These are phyloP conservation scores for Erysiphe neolycopersici DNA, from an alignment of 2,329 filamentous ascomycete genomes.

Conservation along the genomic window DNA sequence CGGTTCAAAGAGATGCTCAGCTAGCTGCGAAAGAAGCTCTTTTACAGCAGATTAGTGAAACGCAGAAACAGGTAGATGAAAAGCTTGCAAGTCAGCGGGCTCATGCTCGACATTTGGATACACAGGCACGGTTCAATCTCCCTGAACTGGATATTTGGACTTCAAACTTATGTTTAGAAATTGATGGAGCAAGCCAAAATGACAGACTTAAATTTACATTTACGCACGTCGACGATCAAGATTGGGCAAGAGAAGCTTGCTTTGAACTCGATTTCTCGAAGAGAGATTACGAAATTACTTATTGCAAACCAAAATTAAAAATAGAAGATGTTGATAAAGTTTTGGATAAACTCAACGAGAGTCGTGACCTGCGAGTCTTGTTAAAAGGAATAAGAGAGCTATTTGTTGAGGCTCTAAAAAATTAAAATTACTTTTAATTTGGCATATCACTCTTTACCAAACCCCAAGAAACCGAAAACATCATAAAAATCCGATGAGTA, in stretches of 20 bases:
- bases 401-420: conserved; percentile 38
- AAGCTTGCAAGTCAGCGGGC: conserved; percentile 44
- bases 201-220: conserved; percentile 81
- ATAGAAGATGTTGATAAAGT: conserved; percentile 51
- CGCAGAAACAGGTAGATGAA: conserved; percentile 42
- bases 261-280: conserved; percentile 69
- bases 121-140: conserved; percentile 66
- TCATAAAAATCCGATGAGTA: too few species aligned
- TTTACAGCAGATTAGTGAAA: conserved; percentile 33
- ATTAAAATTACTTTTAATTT: conserved; percentile 1
- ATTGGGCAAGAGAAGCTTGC: conserved; percentile 75
- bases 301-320: conserved; percentile 61
- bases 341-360: conserved; percentile 58
- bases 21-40: conserved; percentile 28
- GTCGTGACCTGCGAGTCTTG: conserved; percentile 40
- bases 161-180: conserved; percentile 61
- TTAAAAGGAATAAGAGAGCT: conserved; percentile 63
- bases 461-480: too few species aligned
- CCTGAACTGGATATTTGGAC: conserved; percentile 95
- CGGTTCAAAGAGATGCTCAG: conserved; percentile 32
- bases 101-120: conserved; percentile 48
- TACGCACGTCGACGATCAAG: conserved; percentile 59
- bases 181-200: conserved; percentile 65
- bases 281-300: conserved; percentile 62
- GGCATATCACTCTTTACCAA: too few species aligned